Evolutionary conservation across 2,329 filamentous ascomycete genomes (phyloP), one percentile per base, ranked within the genome.

Genomic region (Clathrospora elynae): DNA sequence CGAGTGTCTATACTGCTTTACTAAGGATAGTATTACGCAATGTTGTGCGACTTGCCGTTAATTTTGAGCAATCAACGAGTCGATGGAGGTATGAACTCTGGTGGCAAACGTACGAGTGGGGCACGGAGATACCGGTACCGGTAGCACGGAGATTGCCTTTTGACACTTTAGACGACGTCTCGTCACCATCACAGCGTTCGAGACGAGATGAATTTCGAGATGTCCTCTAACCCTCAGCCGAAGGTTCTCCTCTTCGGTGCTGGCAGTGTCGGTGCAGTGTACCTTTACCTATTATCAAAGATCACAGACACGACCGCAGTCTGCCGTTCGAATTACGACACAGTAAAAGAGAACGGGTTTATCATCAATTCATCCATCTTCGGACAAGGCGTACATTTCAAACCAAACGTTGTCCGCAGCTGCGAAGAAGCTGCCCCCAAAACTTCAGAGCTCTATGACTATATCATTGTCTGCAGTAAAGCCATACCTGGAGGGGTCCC

Each of bases 401-500:
- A 35, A 2, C 71, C 72, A 9, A 51, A 58, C 5, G 63, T 74
- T 17, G 71, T 69, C 2, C 57, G 58, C 5, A 55, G 55, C 29
- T 68, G 67, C 16, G 43, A 54, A 14, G 70, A 74, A 57, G 73
- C 70, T 17, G 62, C 58, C n/a, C 36, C 54, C 1, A 12, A 33
- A 6, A 42, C 46, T 8, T 24, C 40, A 14, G 47, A 24, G 17
- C 57, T 64, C 2, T 78, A 71, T 53, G 75, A 79, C 57, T 78
- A 73, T 53, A 55, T 79, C n/a, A 42, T 79, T 8, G 70, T 78
- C 24, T 71, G 66, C 19, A 71, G 68, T 42, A 79, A 79, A 66
- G 73, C 71, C 10, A 68, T 77, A 17, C 73, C 74, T 1, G 67
- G 60, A 6, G 62, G 57, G 5, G 61, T 59, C 2, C 67, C 68